Conservation (phyloP, 495 filamentous ascomycete species). For the Clavariopsis aquatica region DNA sequence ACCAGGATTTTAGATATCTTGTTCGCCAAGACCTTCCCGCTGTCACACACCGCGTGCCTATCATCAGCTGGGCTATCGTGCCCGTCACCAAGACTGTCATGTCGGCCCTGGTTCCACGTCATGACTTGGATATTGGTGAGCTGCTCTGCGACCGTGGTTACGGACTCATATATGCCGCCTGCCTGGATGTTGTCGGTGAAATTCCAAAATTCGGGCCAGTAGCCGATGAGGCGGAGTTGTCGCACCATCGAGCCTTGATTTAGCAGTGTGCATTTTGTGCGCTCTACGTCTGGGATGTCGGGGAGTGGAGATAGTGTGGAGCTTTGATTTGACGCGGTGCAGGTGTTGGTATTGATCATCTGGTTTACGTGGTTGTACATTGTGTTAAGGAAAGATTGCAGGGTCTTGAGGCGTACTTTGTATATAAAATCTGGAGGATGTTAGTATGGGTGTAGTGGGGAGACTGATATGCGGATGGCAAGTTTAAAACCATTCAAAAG, state of each 20-base stretch:
- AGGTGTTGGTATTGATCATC: conserved; percentile 4
- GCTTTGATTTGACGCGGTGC: not conserved
- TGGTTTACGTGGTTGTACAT: not conserved
- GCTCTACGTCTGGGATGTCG: not conserved
- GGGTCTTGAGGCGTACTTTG: not conserved
- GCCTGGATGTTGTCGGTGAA: not conserved
- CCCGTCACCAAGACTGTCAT: not conserved
- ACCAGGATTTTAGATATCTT: conserved; percentile 11
- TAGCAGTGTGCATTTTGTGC: conserved; percentile 19
- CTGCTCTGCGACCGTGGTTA: not conserved
- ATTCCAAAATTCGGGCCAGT: not conserved
- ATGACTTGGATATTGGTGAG: not conserved
- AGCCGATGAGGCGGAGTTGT: not conserved
- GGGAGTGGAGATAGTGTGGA: not conserved
- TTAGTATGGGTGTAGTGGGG: not conserved
- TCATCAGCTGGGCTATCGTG: not conserved
- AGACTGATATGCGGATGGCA: too few relatives aligned
- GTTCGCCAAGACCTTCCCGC: conserved; percentile 4
- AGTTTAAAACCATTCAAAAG: too few relatives aligned
- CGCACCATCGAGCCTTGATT: conserved; percentile 19
- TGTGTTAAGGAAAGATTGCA: conserved; percentile 6
- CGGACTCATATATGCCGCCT: not conserved
- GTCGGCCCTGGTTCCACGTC: not conserved
- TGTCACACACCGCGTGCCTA: conserved; percentile 11
- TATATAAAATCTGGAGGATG: not conserved